Evolutionary conservation across 495 filamentous ascomycete species (phyloP).

Genomic region (Trichoderma asperelloides): DNA sequence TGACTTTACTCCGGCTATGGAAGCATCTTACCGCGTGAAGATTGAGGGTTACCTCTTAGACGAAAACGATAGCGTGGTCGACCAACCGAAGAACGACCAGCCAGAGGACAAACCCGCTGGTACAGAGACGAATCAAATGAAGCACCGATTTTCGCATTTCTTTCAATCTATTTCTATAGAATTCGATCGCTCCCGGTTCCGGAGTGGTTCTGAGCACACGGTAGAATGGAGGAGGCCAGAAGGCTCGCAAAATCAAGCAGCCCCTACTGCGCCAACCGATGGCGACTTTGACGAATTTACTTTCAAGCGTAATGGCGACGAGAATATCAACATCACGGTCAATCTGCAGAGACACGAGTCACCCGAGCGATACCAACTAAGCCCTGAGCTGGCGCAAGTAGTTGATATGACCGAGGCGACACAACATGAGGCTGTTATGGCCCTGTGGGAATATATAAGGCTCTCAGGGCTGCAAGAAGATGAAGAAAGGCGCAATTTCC

Average conservation of each 20-base stretch:
- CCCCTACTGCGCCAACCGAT: slow-evolving; percentile 26
- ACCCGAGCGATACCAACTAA: slow-evolving; percentile 74
- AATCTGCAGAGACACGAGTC: slow-evolving; percentile 78
- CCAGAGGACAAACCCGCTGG: slow-evolving; percentile 46
- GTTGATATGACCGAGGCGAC: slow-evolving; percentile 83
- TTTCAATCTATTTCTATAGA: slow-evolving; percentile 88
- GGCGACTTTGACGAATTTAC: slow-evolving; percentile 86
- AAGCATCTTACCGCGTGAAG: slow-evolving; percentile 76
- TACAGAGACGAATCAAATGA: slow-evolving; percentile 37
- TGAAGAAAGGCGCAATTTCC: slow-evolving; percentile 83
- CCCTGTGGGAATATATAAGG: slow-evolving; percentile 91
- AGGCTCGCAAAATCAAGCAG: slow-evolving; percentile 13
- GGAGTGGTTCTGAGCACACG: slow-evolving; percentile 51
- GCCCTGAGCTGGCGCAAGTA: slow-evolving; percentile 67
- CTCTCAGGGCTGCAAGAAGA: slow-evolving; percentile 81
- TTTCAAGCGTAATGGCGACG: slow-evolving; percentile 85
- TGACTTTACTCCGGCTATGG: slow-evolving; percentile 60
- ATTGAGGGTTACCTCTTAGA: slow-evolving; percentile 88
- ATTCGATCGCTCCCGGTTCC: slow-evolving; percentile 53
- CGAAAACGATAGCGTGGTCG: slow-evolving; percentile 46
- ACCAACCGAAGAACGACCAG: slow-evolving; percentile 27
- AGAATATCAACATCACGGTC: slow-evolving; percentile 85
- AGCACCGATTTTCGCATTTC: slow-evolving; percentile 78
- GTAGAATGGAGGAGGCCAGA: slow-evolving; percentile 65
- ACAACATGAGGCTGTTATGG: slow-evolving; percentile 74